These are phyloP conservation scores for Suhomyces panamericanus DNA, from an alignment of 1,139 yeast species.

Conservation along the genomic window DNA sequence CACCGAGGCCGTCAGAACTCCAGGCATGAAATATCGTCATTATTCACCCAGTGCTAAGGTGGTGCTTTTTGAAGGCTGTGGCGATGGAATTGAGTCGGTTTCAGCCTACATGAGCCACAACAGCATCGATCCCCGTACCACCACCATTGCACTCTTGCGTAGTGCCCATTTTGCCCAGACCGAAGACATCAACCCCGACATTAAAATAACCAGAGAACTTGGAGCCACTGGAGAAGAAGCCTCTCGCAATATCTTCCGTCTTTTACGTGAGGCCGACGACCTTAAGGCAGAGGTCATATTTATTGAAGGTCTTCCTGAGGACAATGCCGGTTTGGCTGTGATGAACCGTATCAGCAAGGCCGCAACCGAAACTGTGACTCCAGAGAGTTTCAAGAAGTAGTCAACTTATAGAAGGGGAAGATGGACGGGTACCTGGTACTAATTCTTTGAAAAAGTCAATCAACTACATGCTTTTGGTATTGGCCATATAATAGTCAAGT, in stretches of 20 bases:
- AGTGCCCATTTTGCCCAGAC: constrained; percentile 36
- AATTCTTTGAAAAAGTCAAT: too few species aligned
- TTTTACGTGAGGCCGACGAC: constrained; percentile 73
- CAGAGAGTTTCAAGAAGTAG: not conserved
- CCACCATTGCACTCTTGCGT: constrained; percentile 51
- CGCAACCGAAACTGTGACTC: constrained; percentile 52
- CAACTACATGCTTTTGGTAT: too few species aligned
- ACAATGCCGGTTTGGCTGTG: constrained; percentile 84
- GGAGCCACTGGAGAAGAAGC: constrained; percentile 65
- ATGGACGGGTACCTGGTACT: not conserved
- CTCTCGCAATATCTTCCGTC: constrained; percentile 70
- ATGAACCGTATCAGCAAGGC: constrained; percentile 92
- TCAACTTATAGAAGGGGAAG: too few species aligned
- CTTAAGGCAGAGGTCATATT: constrained; percentile 60
- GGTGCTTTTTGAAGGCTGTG: constrained; percentile 58
- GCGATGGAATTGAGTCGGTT: constrained; percentile 41
- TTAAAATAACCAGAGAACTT: constrained; percentile 44
- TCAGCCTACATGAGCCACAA: constrained; percentile 26
- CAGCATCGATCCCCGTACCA: constrained; percentile 13
- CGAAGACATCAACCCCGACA: constrained; percentile 19
- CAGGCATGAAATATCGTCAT: constrained; percentile 97
- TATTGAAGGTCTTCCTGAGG: constrained; percentile 71
- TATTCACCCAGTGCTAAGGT: constrained; percentile 91
- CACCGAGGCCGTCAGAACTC: constrained; percentile 79
- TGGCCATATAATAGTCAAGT: too few species aligned